Percentiles rank a stretch among this genome's conserved stretches.
phyloP scores from a whole-genome alignment of 1,284 basidiomycete genomes.

The Phaffia rhodozyma region DNA sequence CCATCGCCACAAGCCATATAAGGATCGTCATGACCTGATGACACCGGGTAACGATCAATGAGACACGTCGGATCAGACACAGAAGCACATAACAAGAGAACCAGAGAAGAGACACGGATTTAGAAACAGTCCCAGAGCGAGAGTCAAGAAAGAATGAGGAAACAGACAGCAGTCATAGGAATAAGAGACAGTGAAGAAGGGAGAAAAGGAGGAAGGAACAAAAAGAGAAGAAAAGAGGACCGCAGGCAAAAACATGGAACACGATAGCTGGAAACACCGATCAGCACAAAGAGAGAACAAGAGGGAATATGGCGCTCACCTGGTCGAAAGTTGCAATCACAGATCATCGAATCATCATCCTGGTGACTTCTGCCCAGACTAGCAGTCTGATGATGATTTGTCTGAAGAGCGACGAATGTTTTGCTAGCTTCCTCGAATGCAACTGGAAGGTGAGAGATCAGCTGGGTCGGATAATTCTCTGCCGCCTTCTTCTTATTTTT shows the following conservation, averaged over 20 bases:
- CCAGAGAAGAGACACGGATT: not conserved
- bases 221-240: not conserved
- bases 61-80: not conserved
- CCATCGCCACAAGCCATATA: constrained; percentile 69
- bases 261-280: not conserved
- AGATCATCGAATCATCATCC: constrained; percentile 80
- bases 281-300: not conserved
- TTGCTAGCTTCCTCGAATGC: constrained; percentile 60
- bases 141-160: constrained; percentile 24
- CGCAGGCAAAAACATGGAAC: no score
- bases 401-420: constrained; percentile 60
- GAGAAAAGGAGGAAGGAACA: not conserved
- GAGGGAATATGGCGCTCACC: constrained; percentile 45
- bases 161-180: constrained; percentile 14
- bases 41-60: constrained; percentile 18
- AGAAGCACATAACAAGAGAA: not conserved
- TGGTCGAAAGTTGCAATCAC: constrained; percentile 72
- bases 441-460: constrained; percentile 63
- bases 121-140: not conserved
- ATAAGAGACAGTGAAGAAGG: not conserved
- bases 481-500: constrained; percentile 4
- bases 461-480: constrained; percentile 26
- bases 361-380: constrained; percentile 76
- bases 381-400: constrained; percentile 80
- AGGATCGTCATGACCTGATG: constrained; percentile 41